phyloP scores from a whole-genome alignment of 805 yeast species.

The Wickerhamiella sorbophila region DNA sequence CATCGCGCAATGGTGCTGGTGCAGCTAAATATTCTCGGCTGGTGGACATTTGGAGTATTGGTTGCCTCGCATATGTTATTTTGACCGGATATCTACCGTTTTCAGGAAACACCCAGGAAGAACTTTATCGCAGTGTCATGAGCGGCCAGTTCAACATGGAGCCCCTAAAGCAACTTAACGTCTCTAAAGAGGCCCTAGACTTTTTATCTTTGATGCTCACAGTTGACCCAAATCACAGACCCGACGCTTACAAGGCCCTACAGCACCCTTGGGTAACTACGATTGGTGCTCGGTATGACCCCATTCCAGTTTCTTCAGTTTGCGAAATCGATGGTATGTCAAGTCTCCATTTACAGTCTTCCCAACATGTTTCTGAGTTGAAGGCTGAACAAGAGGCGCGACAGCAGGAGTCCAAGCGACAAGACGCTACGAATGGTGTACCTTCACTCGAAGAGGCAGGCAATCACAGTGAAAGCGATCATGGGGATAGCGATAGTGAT shows the following conservation, averaged over 20 bases:
- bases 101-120: conserved; percentile 82
- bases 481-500: conserved; percentile 12
- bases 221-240: conserved; percentile 59
- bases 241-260: conserved; percentile 64
- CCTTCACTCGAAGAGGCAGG: background rate
- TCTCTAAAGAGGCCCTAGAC: conserved; percentile 55
- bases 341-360: background rate
- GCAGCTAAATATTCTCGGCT: conserved; percentile 48
- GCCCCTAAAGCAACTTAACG: conserved; percentile 43
- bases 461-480: conserved; percentile 3
- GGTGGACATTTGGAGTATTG: conserved; percentile 97
- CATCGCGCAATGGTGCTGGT: conserved; percentile 24
- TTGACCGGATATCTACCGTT: conserved; percentile 90
- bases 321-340: background rate
- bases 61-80: conserved; percentile 84
- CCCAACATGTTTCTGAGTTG: background rate
- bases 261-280: conserved; percentile 63
- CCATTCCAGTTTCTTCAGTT: background rate
- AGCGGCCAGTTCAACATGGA: conserved; percentile 63
- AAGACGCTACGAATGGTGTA: background rate
- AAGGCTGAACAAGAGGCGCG: background rate
- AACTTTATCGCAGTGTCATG: conserved; percentile 60
- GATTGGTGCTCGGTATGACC: background rate
- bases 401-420: no score
- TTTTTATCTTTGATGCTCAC: conserved; percentile 59